Evolutionary conservation across 345 rosid genomes (phyloP).

Genomic region (Abelmoschus esculentus): DNA sequence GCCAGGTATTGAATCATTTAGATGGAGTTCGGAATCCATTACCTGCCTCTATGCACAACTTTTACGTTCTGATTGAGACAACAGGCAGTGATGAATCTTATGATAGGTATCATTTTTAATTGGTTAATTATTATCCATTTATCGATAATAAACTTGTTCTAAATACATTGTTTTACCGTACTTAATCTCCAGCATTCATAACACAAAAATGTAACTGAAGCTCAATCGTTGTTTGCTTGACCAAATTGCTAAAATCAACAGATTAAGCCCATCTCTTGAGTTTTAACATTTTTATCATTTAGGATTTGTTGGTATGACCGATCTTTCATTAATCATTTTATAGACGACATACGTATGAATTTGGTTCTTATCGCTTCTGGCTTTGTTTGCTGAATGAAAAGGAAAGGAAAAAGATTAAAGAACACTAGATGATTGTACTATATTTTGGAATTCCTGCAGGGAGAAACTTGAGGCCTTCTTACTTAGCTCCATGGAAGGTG

Average conservation of each 20-base stretch:
- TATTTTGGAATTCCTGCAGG: conserved; percentile 31
- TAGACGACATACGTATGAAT: not conserved
- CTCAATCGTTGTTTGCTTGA: not conserved
- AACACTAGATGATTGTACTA: not conserved
- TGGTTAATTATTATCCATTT: not conserved
- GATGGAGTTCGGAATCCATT: conserved; percentile 88
- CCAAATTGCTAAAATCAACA: not conserved
- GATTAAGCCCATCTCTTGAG: not conserved
- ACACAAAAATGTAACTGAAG: not conserved
- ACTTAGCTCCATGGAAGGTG: conserved; percentile 64
- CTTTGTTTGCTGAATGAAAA: not conserved
- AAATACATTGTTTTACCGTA: not conserved
- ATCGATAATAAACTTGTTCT: not conserved
- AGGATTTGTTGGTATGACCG: not conserved
- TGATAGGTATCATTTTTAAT: conserved; percentile 41
- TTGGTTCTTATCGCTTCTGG: not conserved
- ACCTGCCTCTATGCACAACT: conserved; percentile 58
- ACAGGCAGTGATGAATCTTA: conserved; percentile 68
- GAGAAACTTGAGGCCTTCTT: conserved; percentile 92
- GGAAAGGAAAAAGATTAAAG: not conserved
- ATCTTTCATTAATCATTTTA: conserved; percentile 4
- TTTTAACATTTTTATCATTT: not conserved
- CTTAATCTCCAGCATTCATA: not conserved
- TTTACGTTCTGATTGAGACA: conserved; percentile 84
- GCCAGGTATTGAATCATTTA: conserved; percentile 67